Conservation (phyloP, 768 basidiomycete species). For the Termitomyces titanicus region DNA sequence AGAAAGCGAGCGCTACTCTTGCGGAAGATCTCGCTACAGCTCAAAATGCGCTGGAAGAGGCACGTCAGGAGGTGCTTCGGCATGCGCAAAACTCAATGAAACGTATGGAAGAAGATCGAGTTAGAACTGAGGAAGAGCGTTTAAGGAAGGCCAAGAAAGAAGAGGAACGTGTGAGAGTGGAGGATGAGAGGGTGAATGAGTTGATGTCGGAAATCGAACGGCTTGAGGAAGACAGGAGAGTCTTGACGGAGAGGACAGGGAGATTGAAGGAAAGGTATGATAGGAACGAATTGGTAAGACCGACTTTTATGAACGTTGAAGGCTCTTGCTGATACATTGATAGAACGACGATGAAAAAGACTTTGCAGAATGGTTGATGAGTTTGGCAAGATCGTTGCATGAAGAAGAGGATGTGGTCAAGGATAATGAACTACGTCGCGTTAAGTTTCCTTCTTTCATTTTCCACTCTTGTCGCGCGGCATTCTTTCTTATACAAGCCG, state of each 20-base stretch:
- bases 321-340: neutral
- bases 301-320: neutral
- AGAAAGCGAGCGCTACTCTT: slow-evolving; percentile 29
- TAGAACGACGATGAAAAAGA: slow-evolving; percentile 49
- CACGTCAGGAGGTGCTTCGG: slow-evolving; percentile 20
- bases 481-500: neutral
- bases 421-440: slow-evolving; percentile 53
- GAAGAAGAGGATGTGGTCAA: slow-evolving; percentile 53
- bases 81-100: slow-evolving; percentile 17
- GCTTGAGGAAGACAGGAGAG: slow-evolving; percentile 21
- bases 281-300: slow-evolving; percentile 42
- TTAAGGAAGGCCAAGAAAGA: slow-evolving; percentile 10
- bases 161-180: slow-evolving; percentile 11
- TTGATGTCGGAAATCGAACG: slow-evolving; percentile 14
- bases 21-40: slow-evolving; percentile 30
- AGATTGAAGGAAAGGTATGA: slow-evolving; percentile 39
- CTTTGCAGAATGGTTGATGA: slow-evolving; percentile 43
- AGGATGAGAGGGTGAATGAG: slow-evolving; percentile 11
- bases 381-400: slow-evolving; percentile 41
- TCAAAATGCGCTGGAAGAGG: slow-evolving; percentile 29
- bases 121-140: slow-evolving; percentile 9
- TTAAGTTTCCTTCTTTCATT: slow-evolving; percentile 19
- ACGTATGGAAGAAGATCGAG: slow-evolving; percentile 9
- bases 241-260: slow-evolving; percentile 21
- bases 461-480: neutral